These are phyloP conservation scores for Trifolium subterraneum DNA, from an alignment of 306 rosid genomes.

Conservation along the genomic window DNA sequence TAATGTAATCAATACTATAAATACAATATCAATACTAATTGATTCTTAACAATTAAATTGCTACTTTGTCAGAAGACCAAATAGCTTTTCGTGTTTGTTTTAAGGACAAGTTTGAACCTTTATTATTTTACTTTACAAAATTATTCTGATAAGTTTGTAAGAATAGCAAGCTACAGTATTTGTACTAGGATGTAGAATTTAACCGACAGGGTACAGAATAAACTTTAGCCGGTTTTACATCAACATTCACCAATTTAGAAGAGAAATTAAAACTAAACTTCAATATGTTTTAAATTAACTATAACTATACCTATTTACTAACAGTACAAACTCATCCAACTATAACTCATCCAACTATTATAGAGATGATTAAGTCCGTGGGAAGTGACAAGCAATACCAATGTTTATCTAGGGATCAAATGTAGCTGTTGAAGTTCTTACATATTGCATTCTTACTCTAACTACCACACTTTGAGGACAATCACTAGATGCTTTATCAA, in stretches of 20 bases:
- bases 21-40: no score
- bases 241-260: not conserved
- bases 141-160: not conserved
- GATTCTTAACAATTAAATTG: no score
- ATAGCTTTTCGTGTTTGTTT: not conserved
- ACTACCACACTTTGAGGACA: conserved; percentile 20
- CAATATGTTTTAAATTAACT: conserved; percentile 15
- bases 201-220: not conserved
- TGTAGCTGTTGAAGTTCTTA: conserved; percentile 13
- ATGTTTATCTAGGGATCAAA: not conserved
- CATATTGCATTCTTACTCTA: conserved; percentile 23
- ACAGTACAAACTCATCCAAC: not conserved
- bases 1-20: no score
- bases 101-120: not conserved
- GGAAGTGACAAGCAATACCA: conserved; percentile 1
- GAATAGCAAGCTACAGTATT: conserved; percentile 16
- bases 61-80: not conserved
- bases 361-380: conserved; percentile 14
- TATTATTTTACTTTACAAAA: not conserved
- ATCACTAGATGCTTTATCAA: conserved; percentile 8
- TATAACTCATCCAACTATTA: conserved; percentile 11
- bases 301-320: not conserved
- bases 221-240: conserved; percentile 3
- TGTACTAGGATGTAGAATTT: conserved; percentile 11
- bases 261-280: not conserved